Conservation (phyloP, 768 basidiomycete species). For the Tricholoma saponaceum region DNA sequence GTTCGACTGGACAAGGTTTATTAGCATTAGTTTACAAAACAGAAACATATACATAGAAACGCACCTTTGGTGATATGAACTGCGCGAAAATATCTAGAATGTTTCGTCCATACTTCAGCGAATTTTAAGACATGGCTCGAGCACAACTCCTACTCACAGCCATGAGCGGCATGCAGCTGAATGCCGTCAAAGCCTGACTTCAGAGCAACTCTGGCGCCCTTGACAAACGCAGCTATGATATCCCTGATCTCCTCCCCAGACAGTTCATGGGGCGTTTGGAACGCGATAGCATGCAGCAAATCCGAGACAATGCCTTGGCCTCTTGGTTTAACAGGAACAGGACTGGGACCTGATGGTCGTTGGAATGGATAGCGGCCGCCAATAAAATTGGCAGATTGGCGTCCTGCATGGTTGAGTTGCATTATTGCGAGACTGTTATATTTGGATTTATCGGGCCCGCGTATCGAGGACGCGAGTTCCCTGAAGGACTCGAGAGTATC, state of each 20-base stretch:
- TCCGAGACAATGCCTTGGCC: conserved; percentile 25
- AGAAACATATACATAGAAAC: neutral
- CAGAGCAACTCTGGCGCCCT: conserved; percentile 60
- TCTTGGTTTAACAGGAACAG: conserved; percentile 43
- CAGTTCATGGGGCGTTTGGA: conserved; percentile 65
- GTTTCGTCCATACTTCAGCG: neutral
- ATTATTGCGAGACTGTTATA: conserved; percentile 56
- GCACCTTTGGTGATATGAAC: conserved; percentile 72
- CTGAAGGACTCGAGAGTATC: conserved; percentile 47
- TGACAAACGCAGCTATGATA: conserved; percentile 59
- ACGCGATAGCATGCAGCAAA: conserved; percentile 44
- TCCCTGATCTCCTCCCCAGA: conserved; percentile 52
- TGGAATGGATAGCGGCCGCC: conserved; percentile 61
- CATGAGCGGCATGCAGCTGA: conserved; percentile 82
- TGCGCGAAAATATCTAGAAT: conserved; percentile 69
- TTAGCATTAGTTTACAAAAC: neutral
- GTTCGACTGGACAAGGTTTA: conserved; percentile 30
- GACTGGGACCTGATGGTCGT: conserved; percentile 69
- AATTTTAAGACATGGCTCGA: neutral
- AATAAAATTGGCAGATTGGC: conserved; percentile 75
- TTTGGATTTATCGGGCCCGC: conserved; percentile 22
- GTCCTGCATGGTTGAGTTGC: conserved; percentile 80
- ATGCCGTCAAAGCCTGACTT: conserved; percentile 81
- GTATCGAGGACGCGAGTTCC: conserved; percentile 47
- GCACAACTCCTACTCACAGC: conserved; percentile 50